Base-by-base conservation (phyloP, 2,329 filamentous ascomycete species). In the Penicillium hordei region DNA sequence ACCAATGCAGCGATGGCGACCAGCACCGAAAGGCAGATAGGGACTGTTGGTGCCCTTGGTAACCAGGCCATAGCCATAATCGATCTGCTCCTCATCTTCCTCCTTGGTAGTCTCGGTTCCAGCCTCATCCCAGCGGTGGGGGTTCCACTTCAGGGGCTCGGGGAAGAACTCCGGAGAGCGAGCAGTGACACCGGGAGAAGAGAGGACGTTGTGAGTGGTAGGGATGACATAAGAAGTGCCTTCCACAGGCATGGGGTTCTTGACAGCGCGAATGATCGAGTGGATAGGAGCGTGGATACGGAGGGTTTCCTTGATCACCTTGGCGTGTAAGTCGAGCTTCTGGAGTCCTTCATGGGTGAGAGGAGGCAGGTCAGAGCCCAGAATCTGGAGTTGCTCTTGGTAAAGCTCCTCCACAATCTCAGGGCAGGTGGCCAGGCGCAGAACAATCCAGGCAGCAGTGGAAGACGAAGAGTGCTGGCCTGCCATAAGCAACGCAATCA, bases 21-120 rank as follows among this genome's bases (percentile, higher is more conserved):
- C 93, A 31, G 93, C 93, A 58, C 93, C 93, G 72, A 97, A 97
- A 2, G 93, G 93, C 48, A 97, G 85, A 75, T 97, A 97, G 0
- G 93, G 93, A 52, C 90, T 95, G 59, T 86, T 86, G 15, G 91
- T 88, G 55, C 93, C 93, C 82, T 97, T 96, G 82, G 86, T 93
- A 65, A 97, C 89, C 50, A 96, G 81, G 60, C 93, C 93, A 75
- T 96, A 97, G 34, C 93, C 93, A 73, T 97, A 97, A 74, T 97
- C 93, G 60, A 93, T 84, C 78, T 91, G 91, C 78, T 89, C 89
- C 70, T 88, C 84, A 34, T 83, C 82, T 38, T 82, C 81, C 21
- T 79, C 76, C 48, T 78, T 78, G 23, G 71, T 63, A 55, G 72
- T 76, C 60, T 77, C 57, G 54, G 72, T 75, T 59, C 76, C 57